A percentile compares a stretch with the other conserved stretches of the same genome.
These are phyloP conservation scores for Tricholoma terreum DNA, from an alignment of 768 basidiomycete genomes.

Conservation along the genomic window DNA sequence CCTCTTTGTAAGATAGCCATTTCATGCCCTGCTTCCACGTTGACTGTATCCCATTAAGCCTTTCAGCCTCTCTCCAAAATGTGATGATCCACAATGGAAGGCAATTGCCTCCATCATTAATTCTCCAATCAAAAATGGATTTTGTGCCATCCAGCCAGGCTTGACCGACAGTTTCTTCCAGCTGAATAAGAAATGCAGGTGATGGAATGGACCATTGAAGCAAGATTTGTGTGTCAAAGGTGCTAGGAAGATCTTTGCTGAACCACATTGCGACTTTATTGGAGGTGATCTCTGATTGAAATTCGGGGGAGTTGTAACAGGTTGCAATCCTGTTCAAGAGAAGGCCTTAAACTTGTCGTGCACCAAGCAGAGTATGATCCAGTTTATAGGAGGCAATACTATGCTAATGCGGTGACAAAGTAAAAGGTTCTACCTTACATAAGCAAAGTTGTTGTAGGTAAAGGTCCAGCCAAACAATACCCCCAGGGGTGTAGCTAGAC, in stretches of 20 bases:
- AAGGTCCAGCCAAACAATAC: too few species aligned
- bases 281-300: background rate
- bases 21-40: conserved; percentile 9
- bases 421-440: too few species aligned
- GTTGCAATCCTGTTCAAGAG: too few species aligned
- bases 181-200: background rate
- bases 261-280: background rate
- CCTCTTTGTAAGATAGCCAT: conserved; percentile 6
- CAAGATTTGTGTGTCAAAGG: background rate
- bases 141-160: conserved; percentile 4
- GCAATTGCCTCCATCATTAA: background rate
- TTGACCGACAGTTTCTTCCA: background rate
- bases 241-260: background rate
- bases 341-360: too few species aligned
- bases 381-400: too few species aligned
- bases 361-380: too few species aligned
- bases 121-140: background rate
- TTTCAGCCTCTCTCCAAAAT: background rate
- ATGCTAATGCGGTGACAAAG: too few species aligned
- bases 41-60: background rate
- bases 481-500: too few species aligned
- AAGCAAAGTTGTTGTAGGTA: too few species aligned
- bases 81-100: background rate
- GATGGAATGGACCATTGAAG: background rate
- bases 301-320: too few species aligned